Percentiles rank a stretch among this genome's conserved stretches.
These are phyloP conservation scores for Panicum hallii DNA, from an alignment of 202 grass and related monocot species.

Conservation along the genomic window DNA sequence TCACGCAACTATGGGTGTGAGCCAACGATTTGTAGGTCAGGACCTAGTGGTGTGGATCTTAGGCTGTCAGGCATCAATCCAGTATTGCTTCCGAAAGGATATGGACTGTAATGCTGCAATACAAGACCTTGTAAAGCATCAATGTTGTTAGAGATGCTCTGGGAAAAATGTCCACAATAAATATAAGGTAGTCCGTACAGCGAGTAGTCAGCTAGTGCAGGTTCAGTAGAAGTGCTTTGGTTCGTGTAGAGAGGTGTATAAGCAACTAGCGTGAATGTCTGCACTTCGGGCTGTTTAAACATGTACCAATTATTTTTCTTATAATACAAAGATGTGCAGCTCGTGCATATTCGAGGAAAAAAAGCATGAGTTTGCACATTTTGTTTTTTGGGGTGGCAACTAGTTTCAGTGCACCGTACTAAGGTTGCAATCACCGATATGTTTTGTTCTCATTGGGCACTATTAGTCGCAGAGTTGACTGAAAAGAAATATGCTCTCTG, in stretches of 20 bases:
- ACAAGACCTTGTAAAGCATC: not conserved
- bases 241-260: not conserved
- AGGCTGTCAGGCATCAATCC: not conserved
- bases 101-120: not conserved
- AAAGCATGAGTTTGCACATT: not conserved
- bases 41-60: conserved; percentile 6
- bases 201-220: not conserved
- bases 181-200: not conserved
- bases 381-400: conserved; percentile 1
- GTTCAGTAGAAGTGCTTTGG: not conserved
- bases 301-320: not conserved
- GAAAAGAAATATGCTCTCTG: conserved; percentile 20
- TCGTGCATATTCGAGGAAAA: not conserved
- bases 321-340: not conserved
- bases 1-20: not conserved
- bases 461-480: conserved; percentile 6
- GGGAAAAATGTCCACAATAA: not conserved
- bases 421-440: not conserved
- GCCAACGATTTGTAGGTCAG: not conserved
- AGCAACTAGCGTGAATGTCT: not conserved
- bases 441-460: conserved; percentile 29
- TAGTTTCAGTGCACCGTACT: not conserved
- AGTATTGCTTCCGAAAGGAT: not conserved
- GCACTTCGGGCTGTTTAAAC: not conserved
- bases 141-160: too few relatives aligned